A percentile compares a stretch with the other conserved stretches of the same genome.
phyloP scores from a whole-genome alignment of 164 flowering plant genomes.

The Pachysandra terminalis region DNA sequence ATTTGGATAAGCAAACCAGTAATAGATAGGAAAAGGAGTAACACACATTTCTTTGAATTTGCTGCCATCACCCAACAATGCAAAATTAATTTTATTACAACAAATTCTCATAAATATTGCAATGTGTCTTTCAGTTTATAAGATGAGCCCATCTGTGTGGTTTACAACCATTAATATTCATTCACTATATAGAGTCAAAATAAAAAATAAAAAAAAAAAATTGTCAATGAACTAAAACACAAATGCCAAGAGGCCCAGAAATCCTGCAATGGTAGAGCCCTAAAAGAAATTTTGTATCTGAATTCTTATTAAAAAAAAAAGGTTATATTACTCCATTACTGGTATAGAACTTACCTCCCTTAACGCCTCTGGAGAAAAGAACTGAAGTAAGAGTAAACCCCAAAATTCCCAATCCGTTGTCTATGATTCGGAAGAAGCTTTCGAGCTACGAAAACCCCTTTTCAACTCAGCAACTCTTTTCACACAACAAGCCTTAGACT shows the following conservation, averaged over 20 bases:
- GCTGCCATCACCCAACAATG: background rate
- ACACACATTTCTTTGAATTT: background rate
- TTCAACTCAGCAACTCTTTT: slow-evolving; percentile 78
- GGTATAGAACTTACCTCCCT: background rate
- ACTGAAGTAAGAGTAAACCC: background rate
- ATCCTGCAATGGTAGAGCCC: too few species aligned
- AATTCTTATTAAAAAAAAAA: too few species aligned
- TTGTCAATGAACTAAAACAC: too few species aligned
- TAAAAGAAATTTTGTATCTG: too few species aligned
- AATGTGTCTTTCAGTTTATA: background rate
- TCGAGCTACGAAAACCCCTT: slow-evolving; percentile 74
- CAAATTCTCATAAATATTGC: background rate
- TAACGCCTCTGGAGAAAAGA: background rate
- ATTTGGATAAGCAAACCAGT: too few species aligned
- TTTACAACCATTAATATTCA: background rate
- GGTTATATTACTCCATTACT: background rate
- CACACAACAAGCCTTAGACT: slow-evolving; percentile 77
- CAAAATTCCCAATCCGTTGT: background rate
- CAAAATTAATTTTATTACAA: background rate
- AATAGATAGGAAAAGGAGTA: background rate
- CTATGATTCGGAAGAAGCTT: slow-evolving; percentile 32
- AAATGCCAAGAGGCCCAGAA: too few species aligned
- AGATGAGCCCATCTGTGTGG: background rate
- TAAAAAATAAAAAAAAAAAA: too few species aligned
- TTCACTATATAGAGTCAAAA: background rate